Conservation (phyloP, 2,329 filamentous ascomycete species). For the Fusarium papillatum region DNA sequence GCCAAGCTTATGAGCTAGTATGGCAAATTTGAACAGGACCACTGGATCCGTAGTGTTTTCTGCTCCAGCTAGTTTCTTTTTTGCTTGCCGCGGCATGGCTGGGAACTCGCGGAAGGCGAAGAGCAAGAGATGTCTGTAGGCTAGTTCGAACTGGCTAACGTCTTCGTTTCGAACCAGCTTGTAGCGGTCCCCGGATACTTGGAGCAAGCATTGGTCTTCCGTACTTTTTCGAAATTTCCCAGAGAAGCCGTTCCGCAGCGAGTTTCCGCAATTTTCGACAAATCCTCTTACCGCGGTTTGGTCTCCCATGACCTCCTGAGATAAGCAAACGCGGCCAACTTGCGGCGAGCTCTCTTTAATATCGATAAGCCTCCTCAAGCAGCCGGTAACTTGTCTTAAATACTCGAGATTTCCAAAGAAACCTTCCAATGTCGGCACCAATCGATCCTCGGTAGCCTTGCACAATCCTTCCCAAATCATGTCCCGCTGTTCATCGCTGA, state of each 20-base stretch:
- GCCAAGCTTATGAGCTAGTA: slow-evolving; percentile 10
- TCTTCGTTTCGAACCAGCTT: neutral
- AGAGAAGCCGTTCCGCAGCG: slow-evolving; percentile 7
- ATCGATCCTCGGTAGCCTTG: slow-evolving; percentile 8
- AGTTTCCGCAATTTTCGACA: neutral
- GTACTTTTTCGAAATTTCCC: neutral
- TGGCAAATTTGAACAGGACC: slow-evolving; percentile 4
- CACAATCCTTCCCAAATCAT: neutral
- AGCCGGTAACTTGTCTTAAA: neutral
- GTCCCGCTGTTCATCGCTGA: neutral
- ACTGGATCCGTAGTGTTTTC: neutral
- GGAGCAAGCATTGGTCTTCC: slow-evolving; percentile 2
- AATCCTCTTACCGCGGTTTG: neutral
- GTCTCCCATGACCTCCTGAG: neutral
- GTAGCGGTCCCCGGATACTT: slow-evolving; percentile 10
- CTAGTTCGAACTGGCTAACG: slow-evolving; percentile 9
- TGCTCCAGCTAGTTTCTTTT: neutral
- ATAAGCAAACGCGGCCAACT: neutral
- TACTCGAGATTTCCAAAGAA: slow-evolving; percentile 8
- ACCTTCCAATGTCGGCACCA: slow-evolving; percentile 1
- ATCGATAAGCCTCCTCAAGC: slow-evolving; percentile 6
- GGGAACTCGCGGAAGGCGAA: slow-evolving; percentile 19
- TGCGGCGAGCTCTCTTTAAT: neutral
- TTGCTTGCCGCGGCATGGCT: slow-evolving; percentile 2
- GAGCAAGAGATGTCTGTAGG: slow-evolving; percentile 13